Conservation (phyloP, 148 eudicot species). For the Rheum nobile region DNA sequence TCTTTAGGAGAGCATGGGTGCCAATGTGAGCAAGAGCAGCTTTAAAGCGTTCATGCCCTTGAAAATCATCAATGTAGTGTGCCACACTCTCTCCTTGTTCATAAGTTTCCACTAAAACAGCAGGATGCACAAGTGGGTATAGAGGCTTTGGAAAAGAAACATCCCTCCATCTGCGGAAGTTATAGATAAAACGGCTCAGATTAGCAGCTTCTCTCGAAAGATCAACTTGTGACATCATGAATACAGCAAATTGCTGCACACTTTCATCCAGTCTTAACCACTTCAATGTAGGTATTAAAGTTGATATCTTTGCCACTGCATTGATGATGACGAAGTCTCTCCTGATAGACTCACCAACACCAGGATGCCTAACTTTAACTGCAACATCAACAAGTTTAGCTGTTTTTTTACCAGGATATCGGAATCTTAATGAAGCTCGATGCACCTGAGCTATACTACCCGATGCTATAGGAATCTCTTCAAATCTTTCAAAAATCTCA, state of each 20-base stretch:
- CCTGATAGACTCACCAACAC: constrained; percentile 53
- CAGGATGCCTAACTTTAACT: constrained; percentile 66
- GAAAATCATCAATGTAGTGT: constrained; percentile 36
- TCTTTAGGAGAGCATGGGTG: constrained; percentile 49
- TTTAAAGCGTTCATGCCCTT: constrained; percentile 34
- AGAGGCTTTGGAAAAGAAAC: constrained; percentile 60
- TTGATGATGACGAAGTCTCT: constrained; percentile 47
- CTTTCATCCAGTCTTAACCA: constrained; percentile 65
- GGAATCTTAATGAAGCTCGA: constrained; percentile 57
- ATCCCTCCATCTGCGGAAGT: constrained; percentile 50
- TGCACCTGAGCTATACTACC: constrained; percentile 97
- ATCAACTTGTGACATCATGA: constrained; percentile 71
- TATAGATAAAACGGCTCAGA: constrained; percentile 53
- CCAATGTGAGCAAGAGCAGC: constrained; percentile 54
- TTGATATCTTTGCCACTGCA: constrained; percentile 38
- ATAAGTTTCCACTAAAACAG: constrained; percentile 53
- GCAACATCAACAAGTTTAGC: constrained; percentile 41
- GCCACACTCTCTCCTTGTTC: constrained; percentile 45
- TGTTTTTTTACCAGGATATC: constrained; percentile 30
- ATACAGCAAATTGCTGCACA: constrained; percentile 51
- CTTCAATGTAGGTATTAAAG: constrained; percentile 37
- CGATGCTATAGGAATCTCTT: constrained; percentile 83
- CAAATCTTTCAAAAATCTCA: constrained; percentile 82
- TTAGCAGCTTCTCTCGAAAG: constrained; percentile 66
- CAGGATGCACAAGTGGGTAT: constrained; percentile 59